A percentile compares a stretch with the other conserved stretches of the same genome.
These are phyloP conservation scores for Mycena rosella DNA, from an alignment of 768 basidiomycete species.

Conservation along the genomic window DNA sequence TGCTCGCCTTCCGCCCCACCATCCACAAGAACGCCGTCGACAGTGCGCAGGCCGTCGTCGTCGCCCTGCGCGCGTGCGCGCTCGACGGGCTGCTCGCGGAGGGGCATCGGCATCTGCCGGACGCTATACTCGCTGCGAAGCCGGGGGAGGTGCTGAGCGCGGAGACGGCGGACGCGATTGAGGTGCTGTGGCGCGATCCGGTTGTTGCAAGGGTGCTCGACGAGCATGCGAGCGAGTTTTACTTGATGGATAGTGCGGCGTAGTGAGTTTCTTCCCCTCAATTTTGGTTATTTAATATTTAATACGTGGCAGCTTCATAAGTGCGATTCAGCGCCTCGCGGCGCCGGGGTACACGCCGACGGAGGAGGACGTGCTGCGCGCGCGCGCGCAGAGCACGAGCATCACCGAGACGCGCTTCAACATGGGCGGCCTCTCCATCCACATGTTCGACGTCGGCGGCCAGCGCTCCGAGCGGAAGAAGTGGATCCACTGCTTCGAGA, in stretches of 20 bases:
- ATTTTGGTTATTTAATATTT: background rate
- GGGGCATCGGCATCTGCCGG: slow-evolving; percentile 42
- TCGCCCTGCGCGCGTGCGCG: slow-evolving; percentile 76
- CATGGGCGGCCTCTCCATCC: slow-evolving; percentile 61
- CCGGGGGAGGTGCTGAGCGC: slow-evolving; percentile 65
- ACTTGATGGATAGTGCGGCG: slow-evolving; percentile 83
- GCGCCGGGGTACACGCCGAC: slow-evolving; percentile 72
- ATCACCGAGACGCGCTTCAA: slow-evolving; percentile 79
- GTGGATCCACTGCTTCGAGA: slow-evolving; percentile 61
- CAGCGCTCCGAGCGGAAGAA: slow-evolving; percentile 52
- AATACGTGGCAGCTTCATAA: slow-evolving; percentile 67
- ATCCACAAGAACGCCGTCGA: slow-evolving; percentile 79
- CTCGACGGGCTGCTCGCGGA: slow-evolving; percentile 69
- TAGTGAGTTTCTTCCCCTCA: slow-evolving; percentile 67
- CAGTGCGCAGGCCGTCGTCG: slow-evolving; percentile 75
- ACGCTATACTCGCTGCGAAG: slow-evolving; percentile 50
- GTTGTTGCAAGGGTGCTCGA: slow-evolving; percentile 47
- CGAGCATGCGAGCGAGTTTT: slow-evolving; percentile 69
- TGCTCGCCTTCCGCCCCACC: slow-evolving; percentile 69
- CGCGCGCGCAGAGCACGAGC: slow-evolving; percentile 81
- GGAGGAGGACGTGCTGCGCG: slow-evolving; percentile 79
- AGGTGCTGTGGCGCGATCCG: slow-evolving; percentile 65
- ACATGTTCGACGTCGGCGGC: slow-evolving; percentile 71
- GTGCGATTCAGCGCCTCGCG: slow-evolving; percentile 74
- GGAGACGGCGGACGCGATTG: slow-evolving; percentile 65